Conservation (phyloP, 805 yeast species). For the Starmera amethionina region DNA sequence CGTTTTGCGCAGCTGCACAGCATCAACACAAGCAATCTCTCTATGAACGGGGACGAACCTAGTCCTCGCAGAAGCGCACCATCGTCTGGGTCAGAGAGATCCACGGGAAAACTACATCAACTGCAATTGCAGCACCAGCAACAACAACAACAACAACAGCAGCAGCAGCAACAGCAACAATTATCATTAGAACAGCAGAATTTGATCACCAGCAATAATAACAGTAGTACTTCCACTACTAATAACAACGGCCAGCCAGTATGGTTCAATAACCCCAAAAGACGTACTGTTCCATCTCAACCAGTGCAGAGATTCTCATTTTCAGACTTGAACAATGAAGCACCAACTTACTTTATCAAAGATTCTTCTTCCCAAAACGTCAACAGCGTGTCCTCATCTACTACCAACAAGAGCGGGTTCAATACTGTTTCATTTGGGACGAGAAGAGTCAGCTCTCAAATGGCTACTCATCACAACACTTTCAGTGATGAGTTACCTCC, state of each 20-base stretch:
- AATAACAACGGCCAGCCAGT: constrained; percentile 12
- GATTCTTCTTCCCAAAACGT: constrained; percentile 6
- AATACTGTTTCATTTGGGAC: constrained; percentile 29
- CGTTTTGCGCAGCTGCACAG: too few species aligned
- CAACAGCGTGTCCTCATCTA: constrained; percentile 6
- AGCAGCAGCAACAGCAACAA: not conserved
- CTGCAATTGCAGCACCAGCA: too few species aligned
- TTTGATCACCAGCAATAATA: constrained; percentile 2
- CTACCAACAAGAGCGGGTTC: constrained; percentile 16
- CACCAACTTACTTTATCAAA: constrained; percentile 11
- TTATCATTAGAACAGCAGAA: constrained; percentile 15
- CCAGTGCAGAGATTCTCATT: constrained; percentile 31
- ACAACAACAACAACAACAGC: too few species aligned
- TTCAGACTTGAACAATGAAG: constrained; percentile 13
- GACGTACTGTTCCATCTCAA: constrained; percentile 37
- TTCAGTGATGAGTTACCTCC: constrained; percentile 34
- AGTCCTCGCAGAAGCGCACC: too few species aligned
- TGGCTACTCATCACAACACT: constrained; percentile 17
- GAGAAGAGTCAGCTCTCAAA: constrained; percentile 16
- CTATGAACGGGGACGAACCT: too few species aligned
- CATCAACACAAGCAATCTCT: too few species aligned
- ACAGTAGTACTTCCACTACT: not conserved
- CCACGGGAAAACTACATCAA: too few species aligned
- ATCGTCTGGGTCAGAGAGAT: too few species aligned
- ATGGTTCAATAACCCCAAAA: constrained; percentile 34